Evolutionary conservation across 1,284 basidiomycete genomes (phyloP).

Genomic region (Coniferiporia sulphurascens): DNA sequence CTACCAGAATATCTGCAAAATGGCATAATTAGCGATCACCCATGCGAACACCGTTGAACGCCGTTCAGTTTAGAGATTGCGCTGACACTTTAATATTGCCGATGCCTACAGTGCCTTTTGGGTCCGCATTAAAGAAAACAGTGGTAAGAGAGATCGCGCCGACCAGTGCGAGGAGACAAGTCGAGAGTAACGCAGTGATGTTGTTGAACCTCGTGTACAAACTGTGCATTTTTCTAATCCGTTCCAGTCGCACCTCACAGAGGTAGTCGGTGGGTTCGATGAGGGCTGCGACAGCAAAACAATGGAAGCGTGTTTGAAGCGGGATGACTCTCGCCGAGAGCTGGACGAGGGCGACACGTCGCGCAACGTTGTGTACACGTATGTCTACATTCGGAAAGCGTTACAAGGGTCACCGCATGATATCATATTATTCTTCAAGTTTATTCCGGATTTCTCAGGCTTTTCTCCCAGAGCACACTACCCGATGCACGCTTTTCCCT

Average conservation of each 20-base stretch:
- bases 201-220: slow-evolving; percentile 68
- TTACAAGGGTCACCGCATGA: neutral
- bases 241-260: neutral
- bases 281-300: neutral
- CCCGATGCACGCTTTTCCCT: too few relatives aligned
- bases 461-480: neutral
- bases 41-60: neutral
- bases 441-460: neutral
- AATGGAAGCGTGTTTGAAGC: neutral
- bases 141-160: slow-evolving; percentile 68
- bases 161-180: slow-evolving; percentile 76
- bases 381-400: neutral
- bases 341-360: neutral
- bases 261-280: neutral
- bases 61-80: neutral
- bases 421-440: neutral
- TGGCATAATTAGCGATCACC: neutral
- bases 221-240: slow-evolving; percentile 50
- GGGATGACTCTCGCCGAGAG: neutral
- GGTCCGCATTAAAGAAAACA: slow-evolving; percentile 55
- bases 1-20: slow-evolving; percentile 46
- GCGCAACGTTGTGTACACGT: neutral
- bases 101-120: slow-evolving; percentile 54
- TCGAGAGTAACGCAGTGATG: slow-evolving; percentile 67
- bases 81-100: slow-evolving; percentile 67